Evolutionary conservation across 2,329 filamentous ascomycete genomes (phyloP).

Genomic region (Lanzia echinophila): DNA sequence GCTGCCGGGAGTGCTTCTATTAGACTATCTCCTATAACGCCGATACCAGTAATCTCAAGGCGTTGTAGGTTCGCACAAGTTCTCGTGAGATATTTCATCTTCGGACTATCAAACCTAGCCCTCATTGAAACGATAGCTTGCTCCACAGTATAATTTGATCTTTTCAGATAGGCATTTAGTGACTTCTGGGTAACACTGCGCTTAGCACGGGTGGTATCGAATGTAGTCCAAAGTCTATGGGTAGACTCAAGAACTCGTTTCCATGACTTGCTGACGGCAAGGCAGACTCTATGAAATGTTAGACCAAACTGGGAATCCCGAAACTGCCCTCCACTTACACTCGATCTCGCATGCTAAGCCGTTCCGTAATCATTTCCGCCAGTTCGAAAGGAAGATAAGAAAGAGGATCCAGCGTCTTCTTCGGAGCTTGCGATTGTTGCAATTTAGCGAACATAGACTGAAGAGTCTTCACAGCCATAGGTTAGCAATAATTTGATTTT

Average conservation of each 20-base stretch:
- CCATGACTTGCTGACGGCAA: constrained; percentile 28
- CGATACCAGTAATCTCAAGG: constrained; percentile 20
- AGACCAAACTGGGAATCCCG: not conserved
- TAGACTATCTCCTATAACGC: constrained; percentile 24
- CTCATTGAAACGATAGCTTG: constrained; percentile 20
- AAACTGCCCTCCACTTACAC: constrained; percentile 22
- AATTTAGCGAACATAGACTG: constrained; percentile 27
- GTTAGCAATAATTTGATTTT: not conserved
- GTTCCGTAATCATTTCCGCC: constrained; percentile 26
- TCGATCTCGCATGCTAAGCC: constrained; percentile 26
- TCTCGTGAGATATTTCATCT: constrained; percentile 20
- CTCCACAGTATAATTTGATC: constrained; percentile 27
- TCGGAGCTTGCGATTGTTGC: constrained; percentile 18
- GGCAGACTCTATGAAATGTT: constrained; percentile 22
- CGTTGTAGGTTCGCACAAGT: constrained; percentile 23
- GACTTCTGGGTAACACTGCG: constrained; percentile 18
- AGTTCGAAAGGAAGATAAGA: constrained; percentile 30
- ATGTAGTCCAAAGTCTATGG: constrained; percentile 26
- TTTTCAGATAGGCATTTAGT: constrained; percentile 21
- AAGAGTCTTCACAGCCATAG: constrained; percentile 23
- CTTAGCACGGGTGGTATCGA: constrained; percentile 23
- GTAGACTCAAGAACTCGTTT: constrained; percentile 26
- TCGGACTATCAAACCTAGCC: constrained; percentile 17
- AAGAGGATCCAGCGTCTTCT: constrained; percentile 28
- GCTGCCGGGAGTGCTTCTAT: constrained; percentile 16